phyloP scores from a whole-genome alignment of 176 grass and related monocot genomes.

The Thinopyrum elongatum region DNA sequence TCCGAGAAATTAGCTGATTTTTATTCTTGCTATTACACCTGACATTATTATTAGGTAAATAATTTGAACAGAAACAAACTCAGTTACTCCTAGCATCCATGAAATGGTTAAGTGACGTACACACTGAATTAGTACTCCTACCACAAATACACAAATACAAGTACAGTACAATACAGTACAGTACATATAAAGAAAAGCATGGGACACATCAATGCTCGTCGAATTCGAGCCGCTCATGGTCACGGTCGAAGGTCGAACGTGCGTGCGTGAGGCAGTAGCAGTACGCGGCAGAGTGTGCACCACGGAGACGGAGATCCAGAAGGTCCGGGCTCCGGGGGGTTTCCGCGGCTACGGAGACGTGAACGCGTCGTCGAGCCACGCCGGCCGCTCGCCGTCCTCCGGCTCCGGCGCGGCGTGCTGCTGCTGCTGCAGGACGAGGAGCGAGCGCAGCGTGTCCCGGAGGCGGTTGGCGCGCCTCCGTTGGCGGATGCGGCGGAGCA shows the following conservation, averaged over 20 bases:
- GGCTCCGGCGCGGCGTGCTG: conserved; percentile 8
- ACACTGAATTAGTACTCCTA: background rate
- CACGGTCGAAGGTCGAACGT: no score
- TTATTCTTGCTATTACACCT: background rate
- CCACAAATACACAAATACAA: background rate
- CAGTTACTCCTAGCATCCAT: background rate
- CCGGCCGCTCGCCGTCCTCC: conserved; percentile 27
- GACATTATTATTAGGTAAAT: background rate
- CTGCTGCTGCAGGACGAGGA: conserved; percentile 16
- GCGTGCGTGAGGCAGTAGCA: background rate
- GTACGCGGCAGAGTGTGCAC: background rate
- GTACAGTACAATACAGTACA: no score
- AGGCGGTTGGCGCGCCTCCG: conserved; percentile 57
- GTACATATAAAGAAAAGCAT: background rate
- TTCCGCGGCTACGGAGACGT: conserved; percentile 45
- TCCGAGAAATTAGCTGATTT: no score
- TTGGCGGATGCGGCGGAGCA: conserved; percentile 79
- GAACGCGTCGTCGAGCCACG: conserved; percentile 70
- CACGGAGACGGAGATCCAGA: background rate
- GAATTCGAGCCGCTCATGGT: background rate
- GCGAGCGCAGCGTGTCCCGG: conserved; percentile 30
- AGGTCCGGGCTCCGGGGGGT: background rate
- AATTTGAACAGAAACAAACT: background rate
- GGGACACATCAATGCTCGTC: background rate
- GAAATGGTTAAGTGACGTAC: background rate